Evolutionary conservation across 202 grass and related monocot genomes (phyloP).

Genomic region (Digitaria exilis): DNA sequence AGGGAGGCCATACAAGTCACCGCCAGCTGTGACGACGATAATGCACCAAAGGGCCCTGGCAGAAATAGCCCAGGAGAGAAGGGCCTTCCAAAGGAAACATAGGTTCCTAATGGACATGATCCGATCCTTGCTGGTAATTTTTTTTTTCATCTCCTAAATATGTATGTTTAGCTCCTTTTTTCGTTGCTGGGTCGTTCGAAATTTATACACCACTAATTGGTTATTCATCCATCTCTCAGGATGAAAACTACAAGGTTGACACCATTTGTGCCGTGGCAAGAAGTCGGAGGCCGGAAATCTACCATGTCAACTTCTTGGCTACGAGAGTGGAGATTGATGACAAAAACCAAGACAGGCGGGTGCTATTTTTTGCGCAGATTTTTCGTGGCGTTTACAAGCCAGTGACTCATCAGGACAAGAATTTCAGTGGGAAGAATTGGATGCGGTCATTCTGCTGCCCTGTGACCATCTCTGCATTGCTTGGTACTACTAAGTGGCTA

Average conservation of each 20-base stretch:
- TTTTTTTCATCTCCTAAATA: not conserved
- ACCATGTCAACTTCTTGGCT: conserved; percentile 1
- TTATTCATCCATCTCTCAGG: not conserved
- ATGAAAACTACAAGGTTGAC: not conserved
- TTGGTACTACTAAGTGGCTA: no score
- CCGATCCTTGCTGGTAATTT: not conserved
- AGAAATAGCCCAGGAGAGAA: not conserved
- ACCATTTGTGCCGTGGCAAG: not conserved
- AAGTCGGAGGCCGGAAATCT: not conserved
- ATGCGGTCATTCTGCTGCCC: not conserved
- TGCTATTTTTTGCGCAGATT: not conserved
- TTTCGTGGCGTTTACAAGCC: not conserved
- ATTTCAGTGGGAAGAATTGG: not conserved
- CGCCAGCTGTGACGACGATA: not conserved
- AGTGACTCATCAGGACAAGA: no score
- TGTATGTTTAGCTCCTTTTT: not conserved
- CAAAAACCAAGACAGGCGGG: not conserved
- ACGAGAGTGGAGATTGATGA: not conserved
- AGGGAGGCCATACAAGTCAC: not conserved
- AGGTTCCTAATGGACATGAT: not conserved
- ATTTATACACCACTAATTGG: not conserved
- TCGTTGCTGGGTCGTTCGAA: not conserved
- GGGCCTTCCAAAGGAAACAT: not conserved
- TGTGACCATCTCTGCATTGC: not conserved
- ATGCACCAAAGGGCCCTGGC: not conserved